These are phyloP conservation scores for Westerdykella sp. DNA, from an alignment of 2,329 filamentous ascomycete species.

Conservation along the genomic window DNA sequence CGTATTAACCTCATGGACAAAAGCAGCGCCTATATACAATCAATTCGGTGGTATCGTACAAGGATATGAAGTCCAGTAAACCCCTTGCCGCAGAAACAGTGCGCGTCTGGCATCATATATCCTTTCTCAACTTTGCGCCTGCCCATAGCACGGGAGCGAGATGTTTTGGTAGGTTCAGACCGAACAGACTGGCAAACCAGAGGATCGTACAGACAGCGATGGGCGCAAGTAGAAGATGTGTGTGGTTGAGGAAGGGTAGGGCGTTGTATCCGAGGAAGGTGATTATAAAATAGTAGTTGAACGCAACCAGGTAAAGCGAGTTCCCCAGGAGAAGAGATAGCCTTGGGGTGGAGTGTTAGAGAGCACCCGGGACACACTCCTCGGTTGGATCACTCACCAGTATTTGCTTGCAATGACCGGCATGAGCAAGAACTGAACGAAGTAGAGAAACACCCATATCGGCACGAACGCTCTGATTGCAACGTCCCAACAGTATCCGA, in stretches of 20 bases:
- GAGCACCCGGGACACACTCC: not conserved
- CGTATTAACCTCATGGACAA: too few relatives aligned
- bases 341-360: constrained; percentile 20
- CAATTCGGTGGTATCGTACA: too few relatives aligned
- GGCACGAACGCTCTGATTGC: constrained; percentile 63
- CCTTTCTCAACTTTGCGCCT: constrained; percentile 41
- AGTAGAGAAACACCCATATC: constrained; percentile 60
- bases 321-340: constrained; percentile 57
- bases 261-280: constrained; percentile 65
- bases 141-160: constrained; percentile 48
- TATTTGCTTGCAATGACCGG: constrained; percentile 52
- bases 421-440: constrained; percentile 61
- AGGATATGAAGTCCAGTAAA: too few relatives aligned
- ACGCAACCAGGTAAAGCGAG: constrained; percentile 58
- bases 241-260: constrained; percentile 61
- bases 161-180: constrained; percentile 47
- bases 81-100: too few relatives aligned
- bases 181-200: constrained; percentile 51
- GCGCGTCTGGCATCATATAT: constrained; percentile 17
- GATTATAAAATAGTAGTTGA: constrained; percentile 62
- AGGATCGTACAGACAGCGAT: constrained; percentile 54
- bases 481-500: constrained; percentile 67
- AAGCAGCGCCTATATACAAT: too few relatives aligned
- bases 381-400: constrained; percentile 35
- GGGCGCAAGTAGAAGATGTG: constrained; percentile 58